phyloP scores from a whole-genome alignment of 164 flowering plant species.

The Cinnamomum micranthum region DNA sequence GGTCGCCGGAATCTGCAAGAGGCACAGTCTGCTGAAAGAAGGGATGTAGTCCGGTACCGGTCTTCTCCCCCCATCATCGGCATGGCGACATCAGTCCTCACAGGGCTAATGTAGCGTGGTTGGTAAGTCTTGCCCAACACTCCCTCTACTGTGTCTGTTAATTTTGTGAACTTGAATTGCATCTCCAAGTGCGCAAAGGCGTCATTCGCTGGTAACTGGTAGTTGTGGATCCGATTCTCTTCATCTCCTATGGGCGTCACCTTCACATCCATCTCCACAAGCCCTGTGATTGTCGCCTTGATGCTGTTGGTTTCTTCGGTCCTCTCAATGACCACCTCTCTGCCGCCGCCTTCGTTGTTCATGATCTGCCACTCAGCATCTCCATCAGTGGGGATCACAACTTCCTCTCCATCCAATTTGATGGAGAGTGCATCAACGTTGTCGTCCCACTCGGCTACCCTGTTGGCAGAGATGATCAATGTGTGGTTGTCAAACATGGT shows the following conservation, averaged over 20 bases:
- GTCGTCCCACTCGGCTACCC: constrained; percentile 59
- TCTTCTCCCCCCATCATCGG: constrained; percentile 85
- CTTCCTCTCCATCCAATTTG: constrained; percentile 39
- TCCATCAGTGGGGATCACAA: constrained; percentile 41
- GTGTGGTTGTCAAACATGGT: constrained; percentile 63
- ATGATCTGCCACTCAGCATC: constrained; percentile 48
- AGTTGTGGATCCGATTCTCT: constrained; percentile 59
- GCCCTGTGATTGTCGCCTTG: constrained; percentile 36
- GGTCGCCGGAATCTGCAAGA: constrained; percentile 42
- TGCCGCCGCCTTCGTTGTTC: constrained; percentile 8
- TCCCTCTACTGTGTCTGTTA: constrained; percentile 56
- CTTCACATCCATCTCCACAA: constrained; percentile 43
- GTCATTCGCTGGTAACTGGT: constrained; percentile 47
- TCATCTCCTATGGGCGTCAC: constrained; percentile 50
- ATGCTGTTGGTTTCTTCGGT: constrained; percentile 54
- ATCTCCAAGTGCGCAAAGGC: constrained; percentile 48
- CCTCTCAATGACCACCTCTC: constrained; percentile 49
- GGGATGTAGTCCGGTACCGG: constrained; percentile 47
- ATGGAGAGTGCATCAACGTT: constrained; percentile 43
- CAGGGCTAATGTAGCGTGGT: constrained; percentile 57
- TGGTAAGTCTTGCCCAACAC: constrained; percentile 62
- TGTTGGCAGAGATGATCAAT: constrained; percentile 47
- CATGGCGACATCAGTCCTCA: constrained; percentile 61
- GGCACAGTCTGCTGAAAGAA: constrained; percentile 45
- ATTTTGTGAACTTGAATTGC: constrained; percentile 31